Base-by-base conservation (phyloP, 2,329 filamentous ascomycete genomes). In the Berkeleyomyces rouxiae region DNA sequence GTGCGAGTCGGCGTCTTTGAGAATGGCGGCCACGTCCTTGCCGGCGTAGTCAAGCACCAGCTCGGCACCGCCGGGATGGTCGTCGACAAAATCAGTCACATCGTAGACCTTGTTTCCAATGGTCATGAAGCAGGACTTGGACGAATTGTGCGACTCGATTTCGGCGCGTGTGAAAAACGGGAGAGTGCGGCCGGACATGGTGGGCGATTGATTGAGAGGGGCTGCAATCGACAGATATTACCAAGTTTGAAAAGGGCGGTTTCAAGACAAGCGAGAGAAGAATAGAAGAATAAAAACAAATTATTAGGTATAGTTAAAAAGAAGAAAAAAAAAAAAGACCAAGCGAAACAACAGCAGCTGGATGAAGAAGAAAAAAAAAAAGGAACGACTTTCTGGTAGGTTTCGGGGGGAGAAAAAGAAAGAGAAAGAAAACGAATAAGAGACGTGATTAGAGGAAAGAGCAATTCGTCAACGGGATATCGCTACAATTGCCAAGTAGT, bases 21-120 rank as follows among this genome's bases (percentile, higher is more conserved):
- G 74, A 58, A 82, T 76, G 3, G 69, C 68, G 1, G 86, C 74
- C 62, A 87, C 82, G 37, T 76, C 75, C 58, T 74, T 76, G 68
- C 86, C 84, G 0, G 82, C 93, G 72, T 93, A 95, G 61, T 96
- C 88, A 66, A 96, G 78, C 66, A 99, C 86, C 68, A 97, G 77
- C 66, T 96, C 88, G 69, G 84, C 83, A 64, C 93, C 93, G 68
- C 93, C 93, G 33, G 93, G 93, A 72, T 99, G 93, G 67, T 90
- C 85, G 61, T 90, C 83, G 65, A 96, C 74, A 70, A 99, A 99
- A 63, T 88, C 83, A 64, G 93, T 96, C 67, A 99, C 81, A 77
- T 99, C 92, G 79, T 90, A 99, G 68, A 99, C 92, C 68, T 92
- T 95, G 64, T 82, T 81, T 66, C 90, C 91, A 62, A 96, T 79